Evolutionary conservation across 2,329 filamentous ascomycete species (phyloP).

Genomic region (Madurella mycetomatis): DNA sequence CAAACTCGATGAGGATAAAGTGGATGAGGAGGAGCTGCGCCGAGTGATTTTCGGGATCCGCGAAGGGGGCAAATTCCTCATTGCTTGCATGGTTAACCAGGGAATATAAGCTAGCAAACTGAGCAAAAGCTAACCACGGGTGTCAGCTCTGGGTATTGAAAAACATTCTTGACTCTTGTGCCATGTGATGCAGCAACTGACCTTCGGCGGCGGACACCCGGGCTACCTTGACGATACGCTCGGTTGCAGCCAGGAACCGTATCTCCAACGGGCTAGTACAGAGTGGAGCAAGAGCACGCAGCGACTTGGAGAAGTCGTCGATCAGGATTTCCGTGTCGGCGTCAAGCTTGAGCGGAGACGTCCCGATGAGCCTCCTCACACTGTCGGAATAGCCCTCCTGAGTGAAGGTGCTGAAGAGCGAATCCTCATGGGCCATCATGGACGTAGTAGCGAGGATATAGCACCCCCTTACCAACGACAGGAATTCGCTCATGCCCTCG

Average conservation of each 20-base stretch:
- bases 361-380: slow-evolving; percentile 24
- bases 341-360: slow-evolving; percentile 3
- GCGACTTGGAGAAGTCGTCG: slow-evolving; percentile 29
- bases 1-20: slow-evolving; percentile 31
- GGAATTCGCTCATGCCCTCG: slow-evolving; percentile 38
- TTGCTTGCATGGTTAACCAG: slow-evolving; percentile 27
- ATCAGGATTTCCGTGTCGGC: slow-evolving; percentile 25
- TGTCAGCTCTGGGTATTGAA: neutral
- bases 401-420: slow-evolving; percentile 22
- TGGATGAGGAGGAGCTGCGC: slow-evolving; percentile 37
- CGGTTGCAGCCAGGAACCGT: slow-evolving; percentile 30
- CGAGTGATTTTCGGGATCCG: slow-evolving; percentile 29
- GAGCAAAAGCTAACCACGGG: slow-evolving; percentile 20
- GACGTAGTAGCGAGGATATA: slow-evolving; percentile 16
- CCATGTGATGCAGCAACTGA: slow-evolving; percentile 17
- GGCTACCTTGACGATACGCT: slow-evolving; percentile 28
- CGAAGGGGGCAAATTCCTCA: slow-evolving; percentile 32
- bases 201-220: slow-evolving; percentile 28
- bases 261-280: slow-evolving; percentile 32
- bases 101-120: slow-evolving; percentile 29
- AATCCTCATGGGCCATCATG: slow-evolving; percentile 14
- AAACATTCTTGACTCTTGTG: neutral
- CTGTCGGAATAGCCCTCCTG: slow-evolving; percentile 27
- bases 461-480: slow-evolving; percentile 38
- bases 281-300: slow-evolving; percentile 28